Evolutionary conservation across 371 early-diverging fungal species (phyloP), one percentile per base, ranked within the genome.

Genomic region (Mortierella sp.): DNA sequence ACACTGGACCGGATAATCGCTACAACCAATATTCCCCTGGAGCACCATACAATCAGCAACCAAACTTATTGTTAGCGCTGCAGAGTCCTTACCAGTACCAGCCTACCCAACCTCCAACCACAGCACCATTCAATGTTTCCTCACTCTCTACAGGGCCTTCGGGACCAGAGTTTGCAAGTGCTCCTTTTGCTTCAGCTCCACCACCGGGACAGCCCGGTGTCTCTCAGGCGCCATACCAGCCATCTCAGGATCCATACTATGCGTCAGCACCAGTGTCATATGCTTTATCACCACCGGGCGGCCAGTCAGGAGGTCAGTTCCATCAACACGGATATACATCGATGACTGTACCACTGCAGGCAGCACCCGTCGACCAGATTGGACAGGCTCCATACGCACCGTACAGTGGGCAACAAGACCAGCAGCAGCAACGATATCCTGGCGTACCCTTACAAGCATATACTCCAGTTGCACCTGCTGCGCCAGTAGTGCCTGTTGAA

Each of bases 401-500:
- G 3, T 70, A 60, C 53, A 24, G 16, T 52, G 43, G 33, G 15
- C 70, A 61, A 48, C 75, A 69, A 11, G 53, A 41, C n/a, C 55
- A 64, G 16, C 63, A 38, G 41, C 40, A 60, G 13, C 41, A 41
- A 7, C 41, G 10, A 41, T 16, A 47, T 4, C 16, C 9, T 16
- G 21, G 21, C 16, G 40, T 16, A 10, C 36, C 47, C 1, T 24
- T 21, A 19, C 47, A 45, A 19, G 21, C 58, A 8, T 58, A 40
- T 22, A 28, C 58, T 38, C 50, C 61, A 15, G 61, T 59, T n/a
- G 63, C 58, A 24, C 63, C 76, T n/a, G 66, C 43, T 0, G 58
- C 62, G 16, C 57, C 76, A 21, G 63, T 64, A 5, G 68, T 22
- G 0, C 67, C 73, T 33, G 80, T 67, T 41, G 80, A 80, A 24